Conservation (phyloP, 495 filamentous ascomycete species). For the Tuber magnatum region DNA sequence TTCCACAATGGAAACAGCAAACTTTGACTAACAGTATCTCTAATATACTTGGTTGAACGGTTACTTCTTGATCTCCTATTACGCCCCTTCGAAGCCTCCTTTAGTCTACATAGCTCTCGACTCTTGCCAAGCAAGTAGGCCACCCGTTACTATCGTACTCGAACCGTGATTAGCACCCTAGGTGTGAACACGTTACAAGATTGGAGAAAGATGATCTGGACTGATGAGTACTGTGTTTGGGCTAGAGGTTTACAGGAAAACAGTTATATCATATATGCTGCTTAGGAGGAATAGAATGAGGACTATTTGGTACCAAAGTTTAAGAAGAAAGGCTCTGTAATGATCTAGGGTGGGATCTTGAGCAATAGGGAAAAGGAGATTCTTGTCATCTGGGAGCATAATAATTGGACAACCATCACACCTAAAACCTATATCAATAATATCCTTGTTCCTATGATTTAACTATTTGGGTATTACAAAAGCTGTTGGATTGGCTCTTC, state of each 20-base stretch:
- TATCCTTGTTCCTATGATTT: conserved; percentile 6
- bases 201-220: conserved; percentile 19
- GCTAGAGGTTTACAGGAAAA: not conserved
- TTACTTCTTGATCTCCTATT: too few relatives aligned
- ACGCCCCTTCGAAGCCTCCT: too few relatives aligned
- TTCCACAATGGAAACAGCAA: too few relatives aligned
- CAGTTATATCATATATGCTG: not conserved
- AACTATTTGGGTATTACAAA: conserved; percentile 5
- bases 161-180: too few relatives aligned
- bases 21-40: too few relatives aligned
- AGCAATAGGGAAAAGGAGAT: not conserved
- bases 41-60: too few relatives aligned
- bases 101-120: too few relatives aligned
- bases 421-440: conserved; percentile 5
- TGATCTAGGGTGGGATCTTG: conserved; percentile 9
- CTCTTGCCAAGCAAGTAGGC: too few relatives aligned
- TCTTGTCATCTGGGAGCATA: conserved; percentile 10
- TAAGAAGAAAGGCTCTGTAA: conserved; percentile 1
- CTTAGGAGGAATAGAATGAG: not conserved
- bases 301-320: conserved; percentile 18
- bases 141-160: too few relatives aligned
- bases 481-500: not conserved
- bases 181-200: too few relatives aligned
- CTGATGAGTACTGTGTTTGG: conserved; percentile 11
- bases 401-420: conserved; percentile 14